Percentiles rank a stretch among this genome's conserved stretches.
phyloP scores from a whole-genome alignment of 305 asterid genomes.

The Rubia tinctorum region DNA sequence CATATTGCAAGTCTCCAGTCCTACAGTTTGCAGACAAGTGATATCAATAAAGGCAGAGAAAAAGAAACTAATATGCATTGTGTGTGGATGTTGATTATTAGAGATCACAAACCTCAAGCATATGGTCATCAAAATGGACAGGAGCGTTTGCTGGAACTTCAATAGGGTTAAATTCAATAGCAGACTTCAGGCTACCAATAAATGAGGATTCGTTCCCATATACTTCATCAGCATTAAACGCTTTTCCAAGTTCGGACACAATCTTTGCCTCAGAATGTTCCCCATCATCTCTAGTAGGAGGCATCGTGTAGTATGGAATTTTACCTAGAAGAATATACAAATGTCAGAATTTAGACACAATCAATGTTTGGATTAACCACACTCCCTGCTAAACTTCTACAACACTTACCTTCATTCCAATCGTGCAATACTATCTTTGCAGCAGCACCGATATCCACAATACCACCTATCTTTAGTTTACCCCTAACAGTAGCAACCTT shows the following conservation, averaged over 20 bases:
- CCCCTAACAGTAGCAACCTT: conserved; percentile 89
- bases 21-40: no score
- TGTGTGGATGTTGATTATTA: neutral
- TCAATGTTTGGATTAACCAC: neutral
- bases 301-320: conserved; percentile 89
- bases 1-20: no score
- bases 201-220: conserved; percentile 76
- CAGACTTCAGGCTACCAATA: conserved; percentile 92
- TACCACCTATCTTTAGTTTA: conserved; percentile 88
- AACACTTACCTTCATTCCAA: conserved; percentile 85
- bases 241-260: conserved; percentile 75
- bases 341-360: neutral
- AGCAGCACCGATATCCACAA: conserved; percentile 73
- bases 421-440: conserved; percentile 89
- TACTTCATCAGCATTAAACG: conserved; percentile 72
- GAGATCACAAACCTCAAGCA: conserved; percentile 63
- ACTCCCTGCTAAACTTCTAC: neutral
- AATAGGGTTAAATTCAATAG: conserved; percentile 60
- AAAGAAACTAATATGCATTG: neutral
- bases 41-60: no score
- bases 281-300: conserved; percentile 67
- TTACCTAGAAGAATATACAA: conserved; percentile 52
- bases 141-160: conserved; percentile 75
- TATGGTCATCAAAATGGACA: conserved; percentile 50
- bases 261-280: conserved; percentile 72